Evolutionary conservation across 2,329 filamentous ascomycete genomes (phyloP), one percentile per base, ranked within the genome.

Genomic region (Beauveria medogensis): DNA sequence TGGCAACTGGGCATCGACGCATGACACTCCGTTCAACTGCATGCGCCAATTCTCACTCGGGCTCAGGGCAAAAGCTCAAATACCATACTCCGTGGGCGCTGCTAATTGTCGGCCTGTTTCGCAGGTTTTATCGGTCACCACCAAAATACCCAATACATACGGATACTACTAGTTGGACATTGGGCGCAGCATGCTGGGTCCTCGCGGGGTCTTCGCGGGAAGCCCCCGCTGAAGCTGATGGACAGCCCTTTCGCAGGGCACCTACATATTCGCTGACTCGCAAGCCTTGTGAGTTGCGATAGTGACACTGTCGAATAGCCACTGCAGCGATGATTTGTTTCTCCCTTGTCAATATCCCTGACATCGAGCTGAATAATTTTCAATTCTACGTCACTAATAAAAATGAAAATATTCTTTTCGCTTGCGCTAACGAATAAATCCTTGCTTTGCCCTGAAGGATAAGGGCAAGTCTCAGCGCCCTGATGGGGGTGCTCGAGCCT

Each of bases 1-100:
- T 59, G 56, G 56, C 47, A 44, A 59, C 56, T 59, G 48, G 56
- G 56, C 56, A 59, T 37, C 56, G 47, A 59, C 52, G 56, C 56
- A 59, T 59, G 34, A 47, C 48, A 44, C 47, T 34, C 56, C 48
- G 37, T 50, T 40, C 34, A 9, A 43, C 10, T 51, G 46, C 55
- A 58, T 58, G 22, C 34, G 24, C 44, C 16, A 41, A 58, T 50
- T 44, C 46, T 40, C 46, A 57, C n/a, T 5, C 40, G 26, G 20
- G 28, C 26, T 55, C 40, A 4, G 20, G 22, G 22, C 54, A 20
- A 12, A 47, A n/a, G 54, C 28, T 47, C 26, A 34, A 56, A 48
- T 26, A 30, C 43, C 30, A 47, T 47, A 57, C 28, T 30, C 28
- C 28, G 28, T 30, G 28, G 28, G 28, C 28, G 28, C 28, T 30